Conservation (phyloP, 139 green algal species). For the Haematococcus sp. region DNA sequence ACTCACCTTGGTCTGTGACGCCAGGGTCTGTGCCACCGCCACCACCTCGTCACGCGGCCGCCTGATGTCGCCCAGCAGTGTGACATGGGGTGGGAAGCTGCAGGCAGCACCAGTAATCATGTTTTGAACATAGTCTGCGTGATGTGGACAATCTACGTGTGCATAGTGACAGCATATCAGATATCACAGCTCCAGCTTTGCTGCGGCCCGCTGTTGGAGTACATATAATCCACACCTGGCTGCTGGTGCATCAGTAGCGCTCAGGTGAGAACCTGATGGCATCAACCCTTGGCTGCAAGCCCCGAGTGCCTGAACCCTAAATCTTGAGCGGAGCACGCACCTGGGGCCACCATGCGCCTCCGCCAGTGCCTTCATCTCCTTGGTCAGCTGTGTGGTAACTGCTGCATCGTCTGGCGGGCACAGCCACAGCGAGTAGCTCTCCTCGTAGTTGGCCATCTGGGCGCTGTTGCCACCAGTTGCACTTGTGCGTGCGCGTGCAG, state of each 20-base stretch:
- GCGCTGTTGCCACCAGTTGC: neutral
- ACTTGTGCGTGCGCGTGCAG: neutral
- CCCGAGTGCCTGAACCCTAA: too few relatives aligned
- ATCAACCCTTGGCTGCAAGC: too few relatives aligned
- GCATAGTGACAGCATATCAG: neutral
- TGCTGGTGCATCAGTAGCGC: too few relatives aligned
- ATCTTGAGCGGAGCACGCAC: too few relatives aligned
- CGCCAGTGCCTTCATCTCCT: conserved; percentile 19
- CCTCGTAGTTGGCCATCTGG: neutral
- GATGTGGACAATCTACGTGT: too few relatives aligned
- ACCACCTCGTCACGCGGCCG: conserved; percentile 18
- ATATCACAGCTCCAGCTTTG: neutral
- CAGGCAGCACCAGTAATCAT: neutral
- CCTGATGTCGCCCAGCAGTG: conserved; percentile 42
- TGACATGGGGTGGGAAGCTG: conserved; percentile 41
- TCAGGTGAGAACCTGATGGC: too few relatives aligned
- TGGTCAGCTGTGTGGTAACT: conserved; percentile 8
- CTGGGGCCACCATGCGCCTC: neutral
- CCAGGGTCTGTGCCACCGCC: conserved; percentile 10
- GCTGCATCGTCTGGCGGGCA: neutral
- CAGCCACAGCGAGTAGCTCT: conserved; percentile 23
- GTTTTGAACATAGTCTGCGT: too few relatives aligned
- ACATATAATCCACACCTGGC: too few relatives aligned
- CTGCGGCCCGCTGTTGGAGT: neutral
- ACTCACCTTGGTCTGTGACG: conserved; percentile 29